Evolutionary conservation across 768 basidiomycete species (phyloP), one percentile per base, ranked within the genome.

Genomic region (Lactifluus subvellereus): DNA sequence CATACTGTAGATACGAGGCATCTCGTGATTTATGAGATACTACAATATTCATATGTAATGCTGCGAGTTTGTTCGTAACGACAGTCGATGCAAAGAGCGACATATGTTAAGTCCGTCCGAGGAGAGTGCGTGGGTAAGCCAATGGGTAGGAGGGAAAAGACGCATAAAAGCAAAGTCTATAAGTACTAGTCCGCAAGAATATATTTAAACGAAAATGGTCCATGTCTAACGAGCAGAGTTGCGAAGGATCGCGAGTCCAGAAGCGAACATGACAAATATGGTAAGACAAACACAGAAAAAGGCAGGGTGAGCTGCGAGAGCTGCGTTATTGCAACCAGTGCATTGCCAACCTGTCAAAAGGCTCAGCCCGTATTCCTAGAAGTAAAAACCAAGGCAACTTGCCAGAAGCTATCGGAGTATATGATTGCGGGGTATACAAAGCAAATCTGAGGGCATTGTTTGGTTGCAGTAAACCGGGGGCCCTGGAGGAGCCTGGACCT

Each of bases 401-500:
- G 79, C 80, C 79, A 77, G 82, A 79, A 13, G 79, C 72, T 8
- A 92, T 70, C 6, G 84, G 79, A 0, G 87, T 90, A 71, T 93
- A 92, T 14, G 79, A 22, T 68, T 83, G 82, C 0, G 93, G 91
- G 0, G 85, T 84, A 70, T 95, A 97, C 69, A 97, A 74, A 48
- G 91, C 92, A 77, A 97, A 96, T 69, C 83, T 77, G 52, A 92
- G 76, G 0, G 80, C 83, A 47, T 80, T 80, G 70, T 91, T 89
- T 49, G 88, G 84, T 67, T 78, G 77, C 66, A 97, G 76, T 69
- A 80, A 80, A 3, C 94, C 94, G 0, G 84, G 81, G 30, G 75
- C 71, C 47, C 84, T 78, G 16, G 77, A 75, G 0, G 86, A 84
- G 7, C 77, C 80, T 6, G 84, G 79, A 0, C 94, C 94, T 67